Percentiles rank a stretch among this genome's conserved stretches.
These are phyloP conservation scores for Cystofilobasidium ferigula DNA, from an alignment of 768 basidiomycete species.

Conservation along the genomic window DNA sequence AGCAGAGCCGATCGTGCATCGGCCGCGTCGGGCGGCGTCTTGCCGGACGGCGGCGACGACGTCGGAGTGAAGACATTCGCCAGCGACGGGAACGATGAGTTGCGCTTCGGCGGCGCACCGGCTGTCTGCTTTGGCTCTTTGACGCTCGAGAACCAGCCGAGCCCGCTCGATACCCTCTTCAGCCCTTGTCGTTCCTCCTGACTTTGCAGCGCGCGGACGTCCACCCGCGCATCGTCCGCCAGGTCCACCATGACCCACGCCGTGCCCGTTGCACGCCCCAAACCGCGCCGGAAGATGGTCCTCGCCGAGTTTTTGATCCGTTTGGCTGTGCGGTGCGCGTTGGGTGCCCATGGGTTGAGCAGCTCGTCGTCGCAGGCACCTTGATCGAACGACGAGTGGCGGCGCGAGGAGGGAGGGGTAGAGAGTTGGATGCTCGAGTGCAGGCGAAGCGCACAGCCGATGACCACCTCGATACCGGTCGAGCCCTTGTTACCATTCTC, in stretches of 20 bases:
- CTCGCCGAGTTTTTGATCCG: neutral
- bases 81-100: constrained; percentile 12
- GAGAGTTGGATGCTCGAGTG: constrained; percentile 10
- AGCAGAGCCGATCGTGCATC: neutral
- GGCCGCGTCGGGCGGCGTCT: neutral
- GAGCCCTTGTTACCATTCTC: neutral
- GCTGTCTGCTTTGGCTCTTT: neutral
- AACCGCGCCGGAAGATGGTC: constrained; percentile 6
- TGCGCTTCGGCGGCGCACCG: neutral
- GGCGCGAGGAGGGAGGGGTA: neutral
- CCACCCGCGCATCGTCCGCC: neutral
- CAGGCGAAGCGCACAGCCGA: constrained; percentile 6
- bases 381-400: neutral
- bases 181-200: neutral
- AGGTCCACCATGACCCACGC: constrained; percentile 7
- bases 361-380: too few species aligned
- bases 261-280: constrained; percentile 9
- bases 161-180: neutral
- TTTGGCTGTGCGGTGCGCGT: neutral
- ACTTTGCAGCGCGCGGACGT: neutral
- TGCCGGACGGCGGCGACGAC: neutral
- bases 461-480: neutral
- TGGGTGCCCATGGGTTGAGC: neutral
- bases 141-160: neutral
- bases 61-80: neutral